Conservation (phyloP, 495 filamentous ascomycete species). For the Trypethelium eluteriae region DNA sequence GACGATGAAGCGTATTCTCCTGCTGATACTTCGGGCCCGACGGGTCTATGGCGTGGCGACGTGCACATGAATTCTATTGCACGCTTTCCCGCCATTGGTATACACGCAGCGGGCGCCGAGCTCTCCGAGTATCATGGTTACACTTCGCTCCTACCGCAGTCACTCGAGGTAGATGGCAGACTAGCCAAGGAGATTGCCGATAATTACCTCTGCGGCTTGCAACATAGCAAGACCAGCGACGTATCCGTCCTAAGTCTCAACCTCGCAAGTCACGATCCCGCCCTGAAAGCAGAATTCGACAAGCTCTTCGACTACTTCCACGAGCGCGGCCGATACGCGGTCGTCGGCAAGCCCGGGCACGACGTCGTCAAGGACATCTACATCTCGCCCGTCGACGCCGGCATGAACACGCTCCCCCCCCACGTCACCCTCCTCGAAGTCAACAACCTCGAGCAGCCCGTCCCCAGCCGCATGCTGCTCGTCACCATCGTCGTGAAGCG, state of each 20-base stretch:
- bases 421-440: constrained; percentile 66
- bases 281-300: constrained; percentile 51
- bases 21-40: constrained; percentile 48
- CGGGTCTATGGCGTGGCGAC: constrained; percentile 1
- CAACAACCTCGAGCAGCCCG: constrained; percentile 57
- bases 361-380: constrained; percentile 35
- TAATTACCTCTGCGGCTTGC: constrained; percentile 77
- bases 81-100: constrained; percentile 66
- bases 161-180: constrained; percentile 69
- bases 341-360: constrained; percentile 59
- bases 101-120: constrained; percentile 65
- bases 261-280: constrained; percentile 42
- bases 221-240: constrained; percentile 65
- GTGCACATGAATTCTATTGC: constrained; percentile 62
- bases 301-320: constrained; percentile 72
- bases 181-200: constrained; percentile 73
- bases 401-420: constrained; percentile 39
- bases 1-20: constrained; percentile 80
- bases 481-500: constrained; percentile 57
- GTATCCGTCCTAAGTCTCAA: constrained; percentile 52
- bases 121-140: constrained; percentile 49
- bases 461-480: constrained; percentile 61
- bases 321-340: constrained; percentile 69
- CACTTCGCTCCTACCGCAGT: constrained; percentile 56
- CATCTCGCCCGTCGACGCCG: constrained; percentile 36